Evolutionary conservation across 441 rosid genomes (phyloP), one percentile per base, ranked within the genome.

Genomic region (Corymbia calophylla): DNA sequence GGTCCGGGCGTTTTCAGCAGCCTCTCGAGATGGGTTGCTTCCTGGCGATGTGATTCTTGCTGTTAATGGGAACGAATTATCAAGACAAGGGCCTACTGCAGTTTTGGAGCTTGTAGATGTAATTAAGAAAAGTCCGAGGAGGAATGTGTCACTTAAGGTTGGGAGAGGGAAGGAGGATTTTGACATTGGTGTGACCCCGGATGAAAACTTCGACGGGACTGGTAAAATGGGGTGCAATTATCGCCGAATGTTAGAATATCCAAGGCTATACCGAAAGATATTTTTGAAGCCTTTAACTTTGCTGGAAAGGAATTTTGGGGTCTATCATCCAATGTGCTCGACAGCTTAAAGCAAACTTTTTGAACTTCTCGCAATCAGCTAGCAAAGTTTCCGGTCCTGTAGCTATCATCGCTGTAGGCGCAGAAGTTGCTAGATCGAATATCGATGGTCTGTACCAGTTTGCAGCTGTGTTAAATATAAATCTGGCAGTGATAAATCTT

Each of bases 321-420:
- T 48, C 95, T 98, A 47, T 89, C 98, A 39, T 94, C 82, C 53
- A 97, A 96, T 91, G 98, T 98, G 39, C 87, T 97, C 87, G 99
- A 98, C 89, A 93, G 99, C 91, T 93, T 98, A 88, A 98, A 94
- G 86, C 98, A 98, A 89, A 97, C 98, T 6, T 95, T 98, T 86
- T 95, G 19, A 98, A 97, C 94, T 98, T 98, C 92, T 97, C 99
- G 3, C 97, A 98, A 90, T 90, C 98, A 15, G 99, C 99, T 8
- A 93, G 99, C 93, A 95, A 96, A 91, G 97, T 98, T 51, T 95
- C 99, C 0, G 99, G 99, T 91, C 99, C 99, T 0, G 98, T 97
- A 7, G 99, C 99, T 7, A 98, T 98, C 54, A 98, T 98, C 73
- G 99, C 99, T 55, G 99, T 98, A 29, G 99, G 99, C 70, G 99